Percentiles rank a stretch among this genome's conserved stretches.
phyloP scores from a whole-genome alignment of 2,329 filamentous ascomycete species.

The Apiospora phragmitis region DNA sequence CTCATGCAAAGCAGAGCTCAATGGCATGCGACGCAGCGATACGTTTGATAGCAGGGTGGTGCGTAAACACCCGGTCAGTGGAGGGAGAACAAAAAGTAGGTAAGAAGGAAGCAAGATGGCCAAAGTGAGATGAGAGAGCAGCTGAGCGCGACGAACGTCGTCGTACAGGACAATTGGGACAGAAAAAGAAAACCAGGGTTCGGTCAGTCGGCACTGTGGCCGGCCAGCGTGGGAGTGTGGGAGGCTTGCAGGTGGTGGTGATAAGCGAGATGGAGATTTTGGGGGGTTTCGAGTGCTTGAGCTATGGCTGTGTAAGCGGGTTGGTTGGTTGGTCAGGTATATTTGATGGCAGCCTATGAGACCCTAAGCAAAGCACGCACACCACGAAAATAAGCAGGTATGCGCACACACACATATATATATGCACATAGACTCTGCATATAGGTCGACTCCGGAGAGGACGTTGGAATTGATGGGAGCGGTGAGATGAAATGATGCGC shows the following conservation, averaged over 20 bases:
- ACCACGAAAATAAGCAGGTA: neutral
- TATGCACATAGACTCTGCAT: neutral
- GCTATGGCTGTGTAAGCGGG: neutral
- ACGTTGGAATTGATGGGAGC: neutral
- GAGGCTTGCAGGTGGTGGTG: neutral
- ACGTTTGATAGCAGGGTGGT: neutral
- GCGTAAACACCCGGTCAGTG: neutral
- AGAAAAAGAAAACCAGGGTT: conserved; percentile 1
- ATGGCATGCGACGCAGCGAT: neutral
- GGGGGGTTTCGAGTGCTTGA: neutral
- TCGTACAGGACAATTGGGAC: neutral
- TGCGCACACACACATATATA: neutral
- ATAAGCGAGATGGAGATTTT: conserved; percentile 5
- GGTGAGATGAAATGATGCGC: neutral
- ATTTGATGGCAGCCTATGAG: neutral
- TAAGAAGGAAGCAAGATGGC: neutral
- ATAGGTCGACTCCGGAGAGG: neutral
- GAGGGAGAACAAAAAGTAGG: neutral
- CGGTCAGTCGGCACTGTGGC: neutral
- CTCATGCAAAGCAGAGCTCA: neutral
- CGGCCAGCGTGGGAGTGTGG: neutral
- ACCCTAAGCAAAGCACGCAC: neutral
- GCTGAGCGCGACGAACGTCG: neutral
- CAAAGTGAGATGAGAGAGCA: neutral
- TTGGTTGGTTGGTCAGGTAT: neutral